Evolutionary conservation across 2,329 filamentous ascomycete genomes (phyloP).

Genomic region (Trichoderma endophyticum): DNA sequence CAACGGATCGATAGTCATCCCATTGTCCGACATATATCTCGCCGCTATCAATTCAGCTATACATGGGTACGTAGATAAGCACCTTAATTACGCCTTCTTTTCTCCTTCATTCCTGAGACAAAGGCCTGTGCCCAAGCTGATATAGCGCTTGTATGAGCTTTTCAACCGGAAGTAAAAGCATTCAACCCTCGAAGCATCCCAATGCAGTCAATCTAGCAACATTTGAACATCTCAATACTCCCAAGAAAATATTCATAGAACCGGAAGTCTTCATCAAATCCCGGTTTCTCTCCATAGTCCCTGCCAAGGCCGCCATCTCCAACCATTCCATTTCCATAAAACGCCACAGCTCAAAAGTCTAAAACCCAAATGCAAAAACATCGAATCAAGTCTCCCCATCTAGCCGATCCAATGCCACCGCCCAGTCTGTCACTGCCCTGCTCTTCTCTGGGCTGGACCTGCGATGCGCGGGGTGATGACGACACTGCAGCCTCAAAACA

Average conservation of each 20-base stretch:
- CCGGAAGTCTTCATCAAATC: background rate
- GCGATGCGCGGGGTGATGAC: background rate
- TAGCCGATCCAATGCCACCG: background rate
- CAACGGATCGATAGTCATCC: background rate
- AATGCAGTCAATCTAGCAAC: background rate
- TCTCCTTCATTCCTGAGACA: background rate
- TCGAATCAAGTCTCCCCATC: background rate
- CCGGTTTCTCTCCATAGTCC: background rate
- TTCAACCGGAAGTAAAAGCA: background rate
- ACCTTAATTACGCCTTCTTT: background rate
- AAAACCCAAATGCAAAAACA: background rate
- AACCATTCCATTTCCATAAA: background rate
- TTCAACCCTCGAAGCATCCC: background rate
- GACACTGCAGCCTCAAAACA: background rate
- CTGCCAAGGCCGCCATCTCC: background rate
- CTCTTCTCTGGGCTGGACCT: background rate
- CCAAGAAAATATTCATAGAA: background rate
- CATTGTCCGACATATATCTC: background rate
- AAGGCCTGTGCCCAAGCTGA: background rate
- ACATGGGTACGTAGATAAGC: background rate
- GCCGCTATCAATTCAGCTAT: background rate
- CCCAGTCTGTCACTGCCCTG: conserved; percentile 3
- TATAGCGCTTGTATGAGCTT: background rate
- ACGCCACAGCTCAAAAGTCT: background rate
- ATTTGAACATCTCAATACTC: background rate